Base-by-base conservation (phyloP, 2,329 filamentous ascomycete genomes). In the Leptoxyphium fumago region DNA sequence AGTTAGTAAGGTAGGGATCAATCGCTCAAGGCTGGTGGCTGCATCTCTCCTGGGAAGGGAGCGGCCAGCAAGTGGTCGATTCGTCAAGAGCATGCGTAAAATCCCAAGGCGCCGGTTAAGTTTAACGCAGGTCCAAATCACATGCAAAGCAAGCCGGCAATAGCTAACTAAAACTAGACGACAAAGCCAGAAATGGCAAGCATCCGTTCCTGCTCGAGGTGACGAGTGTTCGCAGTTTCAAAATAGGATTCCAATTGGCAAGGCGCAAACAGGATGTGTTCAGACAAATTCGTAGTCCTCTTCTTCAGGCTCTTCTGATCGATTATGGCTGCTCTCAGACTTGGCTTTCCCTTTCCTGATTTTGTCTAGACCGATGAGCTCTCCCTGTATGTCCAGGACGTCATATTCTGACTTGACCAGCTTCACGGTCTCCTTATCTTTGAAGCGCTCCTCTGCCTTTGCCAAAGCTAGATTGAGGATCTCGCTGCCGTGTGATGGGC, bases 331-430 rank as follows among this genome's bases (percentile, higher is more conserved):
- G 50, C 55, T 50, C 54, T 60, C 61, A 38, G 46, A 46, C 56
- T 58, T 62, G 45, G 47, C 52, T 54, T 58, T 61, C 44, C 50
- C 51, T 49, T 53, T 58, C 50, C 61, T 64, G 15, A 56, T 56
- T 15, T 56, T 53, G 9, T 52, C 45, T 21, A 54, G 46, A 8
- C 48, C 51, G 11, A 61, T 50, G 29, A 50, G 50, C 47, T 62
- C 56, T 14, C 61, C 61, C 13, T 60, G 55, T 13, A 55, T 50
- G 43, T 68, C 68, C 51, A 64, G 70, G 52, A 66, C 67, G 55
- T 78, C 74, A 52, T 78, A 79, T 61, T 78, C 75, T 45, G 68
- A 67, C 62, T 71, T 73, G 57, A 76, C 70, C 40, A 79, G 58
- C 61, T 75, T 75, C 60, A 76, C 72, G 2, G 73, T 78, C 61